Base-by-base conservation (phyloP, 495 filamentous ascomycete species). In the Aeminium ludgeri region DNA sequence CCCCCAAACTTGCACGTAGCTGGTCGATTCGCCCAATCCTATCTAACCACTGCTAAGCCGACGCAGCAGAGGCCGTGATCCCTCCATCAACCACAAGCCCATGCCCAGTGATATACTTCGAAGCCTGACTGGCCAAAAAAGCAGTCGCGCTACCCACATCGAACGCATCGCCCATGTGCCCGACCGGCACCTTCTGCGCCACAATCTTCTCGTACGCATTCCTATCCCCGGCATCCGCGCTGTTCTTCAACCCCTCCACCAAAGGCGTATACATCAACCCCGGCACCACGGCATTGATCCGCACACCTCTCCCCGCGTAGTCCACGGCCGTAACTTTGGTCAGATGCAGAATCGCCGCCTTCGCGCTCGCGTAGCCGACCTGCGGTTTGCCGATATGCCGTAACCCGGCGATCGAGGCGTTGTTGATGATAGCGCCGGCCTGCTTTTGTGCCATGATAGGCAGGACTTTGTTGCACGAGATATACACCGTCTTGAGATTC, bases 21-120 rank as follows among this genome's bases (percentile, higher is more conserved):
- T n/a, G n/a, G n/a, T n/a, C n/a, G n/a, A n/a, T n/a, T n/a, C n/a
- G n/a, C n/a, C n/a, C n/a, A n/a, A n/a, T n/a, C n/a, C n/a, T n/a
- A n/a, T n/a, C n/a, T n/a, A n/a, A n/a, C n/a, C n/a, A n/a, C n/a
- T n/a, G n/a, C n/a, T n/a, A n/a, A n/a, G n/a, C n/a, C n/a, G n/a
- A n/a, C n/a, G n/a, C n/a, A n/a, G n/a, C n/a, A n/a, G n/a, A n/a
- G n/a, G n/a, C 35, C 10, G 46, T 52, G 28, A 52, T 47, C 13
- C 41, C 71, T 5, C 73, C 71, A 60, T 75, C 68, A 1, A 74
- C 63, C 2, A 73, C 56, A 5, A 74, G 52, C 40, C 71, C 60
- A 43, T 67, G 59, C 0, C 68, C 64, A 0, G 70, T 74, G 20
- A 73, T 64, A 55, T 69, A 73, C 15, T 43, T 43, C 4, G 68